phyloP scores from a whole-genome alignment of 495 filamentous ascomycete genomes.

The Annulohypoxylon stygium region DNA sequence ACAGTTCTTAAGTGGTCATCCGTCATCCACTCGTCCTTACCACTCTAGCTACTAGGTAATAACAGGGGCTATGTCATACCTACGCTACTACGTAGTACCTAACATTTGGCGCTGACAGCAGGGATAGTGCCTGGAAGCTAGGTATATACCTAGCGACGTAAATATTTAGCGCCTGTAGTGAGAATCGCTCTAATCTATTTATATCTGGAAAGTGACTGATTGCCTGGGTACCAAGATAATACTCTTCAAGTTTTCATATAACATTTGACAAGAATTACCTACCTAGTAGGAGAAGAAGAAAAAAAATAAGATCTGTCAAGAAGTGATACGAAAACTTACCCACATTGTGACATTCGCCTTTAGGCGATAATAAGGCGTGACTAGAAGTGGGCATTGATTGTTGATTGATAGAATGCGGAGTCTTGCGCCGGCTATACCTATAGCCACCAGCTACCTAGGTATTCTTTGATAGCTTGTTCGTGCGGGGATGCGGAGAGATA shows the following conservation, averaged over 20 bases:
- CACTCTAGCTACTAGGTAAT: too few relatives aligned
- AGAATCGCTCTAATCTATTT: neutral
- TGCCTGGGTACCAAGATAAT: neutral
- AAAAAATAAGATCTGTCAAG: neutral
- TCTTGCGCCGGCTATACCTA: too few relatives aligned
- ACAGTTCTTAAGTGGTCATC: neutral
- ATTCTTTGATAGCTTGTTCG: too few relatives aligned
- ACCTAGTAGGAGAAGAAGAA: neutral
- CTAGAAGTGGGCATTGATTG: too few relatives aligned
- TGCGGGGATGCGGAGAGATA: constrained; percentile 16
- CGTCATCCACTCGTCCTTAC: neutral
- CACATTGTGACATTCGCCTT: neutral
- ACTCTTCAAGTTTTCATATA: too few relatives aligned
- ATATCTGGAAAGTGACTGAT: neutral
- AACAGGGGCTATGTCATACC: neutral
- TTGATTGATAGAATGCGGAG: too few relatives aligned
- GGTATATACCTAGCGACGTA: neutral
- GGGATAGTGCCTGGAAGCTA: neutral
- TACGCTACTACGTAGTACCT: too few relatives aligned
- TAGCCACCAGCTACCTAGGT: too few relatives aligned
- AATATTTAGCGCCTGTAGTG: neutral
- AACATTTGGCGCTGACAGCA: too few relatives aligned
- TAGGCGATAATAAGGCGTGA: neutral
- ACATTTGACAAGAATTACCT: neutral
- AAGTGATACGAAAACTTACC: neutral